Evolutionary conservation across 306 rosid genomes (phyloP), one percentile per base, ranked within the genome.

Genomic region (Crotalaria pallida): DNA sequence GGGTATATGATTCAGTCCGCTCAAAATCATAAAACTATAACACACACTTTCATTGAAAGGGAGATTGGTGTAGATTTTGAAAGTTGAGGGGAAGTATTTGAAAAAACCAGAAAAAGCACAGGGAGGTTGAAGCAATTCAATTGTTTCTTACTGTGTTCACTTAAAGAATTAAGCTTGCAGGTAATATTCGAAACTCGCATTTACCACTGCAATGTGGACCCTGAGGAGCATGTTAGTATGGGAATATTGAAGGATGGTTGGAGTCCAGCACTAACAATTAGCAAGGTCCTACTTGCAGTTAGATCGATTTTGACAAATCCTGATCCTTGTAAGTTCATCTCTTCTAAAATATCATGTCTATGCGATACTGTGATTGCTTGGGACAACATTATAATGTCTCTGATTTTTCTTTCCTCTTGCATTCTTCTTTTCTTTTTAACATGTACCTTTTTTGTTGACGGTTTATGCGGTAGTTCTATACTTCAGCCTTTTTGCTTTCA

Each of bases 181-280:
- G 92, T 94, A 19, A 74, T 83, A 65, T 90, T 87, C 80, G 88
- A 86, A 79, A 94, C 97, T 58, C 90, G 98, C 60, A 86, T 93
- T 67, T 93, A 82, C 85, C 96, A 90, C 81, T 90, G 96, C 84
- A 90, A 90, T 73, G 89, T 93, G 11, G 92, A 81, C 71, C 58
- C 83, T 45, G 33, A 77, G 9, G 97, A 91, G 19, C 79, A 72
- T 69, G 83, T 84, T 48, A 87, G 83, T 75, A 44, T 90, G 79
- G 88, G 85, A 58, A 85, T 90, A 41, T 80, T 93, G 69, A 88
- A 84, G 81, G 98, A 87, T 79, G 83, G 77, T 68, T 93, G 98
- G 98, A 93, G 97, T 85, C 98, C 98, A 27, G 98, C 96, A 18
- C 81, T 86, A 47, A 90, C 96, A 26, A 88, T 90, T 40, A 82